phyloP scores from a whole-genome alignment of 108 stramenopile species.

The Ochromonas danica region DNA sequence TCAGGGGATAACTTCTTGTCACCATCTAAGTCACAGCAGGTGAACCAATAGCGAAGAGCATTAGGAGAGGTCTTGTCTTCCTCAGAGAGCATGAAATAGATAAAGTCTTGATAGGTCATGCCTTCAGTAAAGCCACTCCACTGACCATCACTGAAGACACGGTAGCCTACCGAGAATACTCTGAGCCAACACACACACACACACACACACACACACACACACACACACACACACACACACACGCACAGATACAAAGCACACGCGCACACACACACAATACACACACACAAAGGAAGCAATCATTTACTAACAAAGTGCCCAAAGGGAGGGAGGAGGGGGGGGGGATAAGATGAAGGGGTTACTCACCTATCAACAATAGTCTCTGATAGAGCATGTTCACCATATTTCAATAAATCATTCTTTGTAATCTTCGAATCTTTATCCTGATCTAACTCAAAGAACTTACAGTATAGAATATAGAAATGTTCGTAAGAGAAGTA shows the following conservation, averaged over 20 bases:
- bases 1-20: conserved; percentile 86
- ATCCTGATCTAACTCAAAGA: conserved; percentile 97
- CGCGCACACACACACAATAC: no score
- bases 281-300: no score
- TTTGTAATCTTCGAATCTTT: conserved; percentile 84
- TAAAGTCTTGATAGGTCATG: conserved; percentile 90
- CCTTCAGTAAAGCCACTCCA: no score
- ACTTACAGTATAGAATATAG: conserved; percentile 96
- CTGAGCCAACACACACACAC: no score
- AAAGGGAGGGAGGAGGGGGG: conserved; percentile 87
- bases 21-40: conserved; percentile 90
- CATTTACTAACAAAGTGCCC: no score
- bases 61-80: conserved; percentile 92
- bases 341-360: no score
- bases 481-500: conserved; percentile 92
- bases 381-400: conserved; percentile 84
- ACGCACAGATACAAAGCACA: no score
- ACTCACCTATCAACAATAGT: conserved; percentile 97
- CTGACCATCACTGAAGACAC: no score
- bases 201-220: neutral
- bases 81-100: conserved; percentile 95
- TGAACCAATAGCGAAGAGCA: conserved; percentile 93
- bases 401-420: conserved; percentile 90
- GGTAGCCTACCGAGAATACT: no score
- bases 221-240: no score